A percentile compares a stretch with the other conserved stretches of the same genome.
These are phyloP conservation scores for Schoenoplectus triqueter DNA, from an alignment of 202 grass and related monocot genomes.

Conservation along the genomic window DNA sequence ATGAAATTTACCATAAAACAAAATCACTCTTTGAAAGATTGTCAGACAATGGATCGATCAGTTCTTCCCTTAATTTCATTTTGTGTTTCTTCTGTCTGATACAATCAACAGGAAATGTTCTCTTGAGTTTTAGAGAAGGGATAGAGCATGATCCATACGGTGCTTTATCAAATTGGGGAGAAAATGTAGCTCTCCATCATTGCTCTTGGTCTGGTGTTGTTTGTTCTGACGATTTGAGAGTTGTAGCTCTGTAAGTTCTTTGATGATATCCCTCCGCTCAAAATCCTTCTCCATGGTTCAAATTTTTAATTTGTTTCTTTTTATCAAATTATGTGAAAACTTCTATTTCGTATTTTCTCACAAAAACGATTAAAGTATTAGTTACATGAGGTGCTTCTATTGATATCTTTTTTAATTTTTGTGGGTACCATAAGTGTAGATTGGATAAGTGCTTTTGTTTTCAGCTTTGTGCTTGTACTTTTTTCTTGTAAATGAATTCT, in stretches of 20 bases:
- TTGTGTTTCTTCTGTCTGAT: not conserved
- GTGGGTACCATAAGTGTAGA: not conserved
- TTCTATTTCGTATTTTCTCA: not conserved
- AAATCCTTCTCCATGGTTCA: slow-evolving; percentile 7
- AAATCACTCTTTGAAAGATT: not conserved
- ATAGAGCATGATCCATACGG: slow-evolving; percentile 32
- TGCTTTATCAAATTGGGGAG: slow-evolving; percentile 50
- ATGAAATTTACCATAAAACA: not conserved
- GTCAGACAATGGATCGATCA: slow-evolving; percentile 17
- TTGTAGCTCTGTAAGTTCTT: slow-evolving; percentile 57
- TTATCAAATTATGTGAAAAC: not conserved
- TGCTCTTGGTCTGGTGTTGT: slow-evolving; percentile 55
- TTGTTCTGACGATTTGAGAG: slow-evolving; percentile 47
- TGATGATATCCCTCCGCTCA: not conserved
- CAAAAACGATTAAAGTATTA: not conserved
- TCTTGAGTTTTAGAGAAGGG: slow-evolving; percentile 36
- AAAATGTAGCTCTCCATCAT: slow-evolving; percentile 13
- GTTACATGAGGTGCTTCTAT: not conserved
- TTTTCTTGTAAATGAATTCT: not conserved
- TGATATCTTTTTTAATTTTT: not conserved
- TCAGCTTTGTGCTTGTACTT: not conserved
- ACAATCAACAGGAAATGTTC: slow-evolving; percentile 45
- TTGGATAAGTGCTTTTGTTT: not conserved
- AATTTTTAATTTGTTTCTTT: slow-evolving; percentile 6
- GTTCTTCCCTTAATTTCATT: slow-evolving; percentile 26